Conservation (phyloP, 2,329 filamentous ascomycete species). For the Hypoxylon sp. region DNA sequence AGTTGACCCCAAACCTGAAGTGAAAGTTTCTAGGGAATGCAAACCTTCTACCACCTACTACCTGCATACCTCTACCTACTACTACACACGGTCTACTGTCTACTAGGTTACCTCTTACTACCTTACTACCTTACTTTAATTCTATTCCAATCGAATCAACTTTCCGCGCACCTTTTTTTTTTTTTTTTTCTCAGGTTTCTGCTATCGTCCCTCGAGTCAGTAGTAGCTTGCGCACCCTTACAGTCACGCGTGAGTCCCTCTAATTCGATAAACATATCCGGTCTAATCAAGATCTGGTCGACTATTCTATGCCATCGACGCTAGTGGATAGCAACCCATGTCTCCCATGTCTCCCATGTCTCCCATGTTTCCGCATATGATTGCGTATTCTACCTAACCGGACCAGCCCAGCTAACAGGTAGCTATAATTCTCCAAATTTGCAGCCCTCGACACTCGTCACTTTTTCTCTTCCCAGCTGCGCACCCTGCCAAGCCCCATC, state of each 20-base stretch:
- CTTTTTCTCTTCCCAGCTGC: slow-evolving; percentile 19
- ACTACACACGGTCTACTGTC: background rate
- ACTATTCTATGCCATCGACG: slow-evolving; percentile 29
- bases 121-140: background rate
- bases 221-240: slow-evolving; percentile 29
- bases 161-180: slow-evolving; percentile 11
- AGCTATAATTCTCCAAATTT: slow-evolving; percentile 34
- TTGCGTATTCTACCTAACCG: slow-evolving; percentile 18
- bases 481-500: slow-evolving; percentile 36
- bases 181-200: slow-evolving; percentile 1
- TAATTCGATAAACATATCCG: slow-evolving; percentile 13
- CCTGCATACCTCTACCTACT: background rate
- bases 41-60: slow-evolving; percentile 18
- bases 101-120: background rate
- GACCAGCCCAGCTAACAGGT: background rate
- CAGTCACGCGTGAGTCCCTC: slow-evolving; percentile 14
- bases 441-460: slow-evolving; percentile 23
- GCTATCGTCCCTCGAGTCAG: slow-evolving; percentile 33
- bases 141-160: slow-evolving; percentile 8
- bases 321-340: slow-evolving; percentile 16
- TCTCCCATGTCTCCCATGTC: slow-evolving; percentile 16
- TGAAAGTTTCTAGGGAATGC: slow-evolving; percentile 25
- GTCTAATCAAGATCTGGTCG: slow-evolving; percentile 30
- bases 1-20: slow-evolving; percentile 4
- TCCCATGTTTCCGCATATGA: slow-evolving; percentile 24